Evolutionary conservation across 805 yeast genomes (phyloP).

Genomic region (Myxozyma vanderwaltii): DNA sequence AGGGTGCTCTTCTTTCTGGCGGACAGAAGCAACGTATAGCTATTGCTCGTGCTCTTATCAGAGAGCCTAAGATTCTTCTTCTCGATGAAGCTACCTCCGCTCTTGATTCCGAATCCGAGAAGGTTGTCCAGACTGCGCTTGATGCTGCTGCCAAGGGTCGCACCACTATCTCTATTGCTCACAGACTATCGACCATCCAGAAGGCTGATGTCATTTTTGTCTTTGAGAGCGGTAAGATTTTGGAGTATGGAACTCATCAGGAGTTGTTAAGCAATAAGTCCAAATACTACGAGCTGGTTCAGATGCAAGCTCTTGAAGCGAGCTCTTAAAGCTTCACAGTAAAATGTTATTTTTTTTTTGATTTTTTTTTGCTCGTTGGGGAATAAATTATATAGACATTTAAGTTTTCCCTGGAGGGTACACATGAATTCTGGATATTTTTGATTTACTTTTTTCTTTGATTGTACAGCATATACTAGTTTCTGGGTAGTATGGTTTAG

Average conservation of each 20-base stretch:
- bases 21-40: slow-evolving; percentile 69
- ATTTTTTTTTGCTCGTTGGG: no score
- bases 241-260: slow-evolving; percentile 53
- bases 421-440: no score
- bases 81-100: slow-evolving; percentile 63
- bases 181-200: slow-evolving; percentile 62
- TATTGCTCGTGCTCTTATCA: slow-evolving; percentile 62
- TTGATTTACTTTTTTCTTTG: background rate
- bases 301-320: slow-evolving; percentile 50
- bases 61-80: slow-evolving; percentile 56
- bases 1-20: slow-evolving; percentile 58
- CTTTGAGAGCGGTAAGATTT: slow-evolving; percentile 56
- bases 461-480: background rate
- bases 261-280: slow-evolving; percentile 45
- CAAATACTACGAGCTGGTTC: slow-evolving; percentile 47
- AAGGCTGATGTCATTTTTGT: slow-evolving; percentile 57
- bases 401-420: no score
- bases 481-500: background rate
- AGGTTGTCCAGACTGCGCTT: slow-evolving; percentile 65
- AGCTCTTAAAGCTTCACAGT: slow-evolving; percentile 44
- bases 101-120: slow-evolving; percentile 61
- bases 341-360: background rate
- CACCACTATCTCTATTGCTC: slow-evolving; percentile 76
- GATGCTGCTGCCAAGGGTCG: slow-evolving; percentile 60
- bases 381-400: no score